phyloP scores from a whole-genome alignment of 257 asterid genomes.

The Nicotiana benthamiana region DNA sequence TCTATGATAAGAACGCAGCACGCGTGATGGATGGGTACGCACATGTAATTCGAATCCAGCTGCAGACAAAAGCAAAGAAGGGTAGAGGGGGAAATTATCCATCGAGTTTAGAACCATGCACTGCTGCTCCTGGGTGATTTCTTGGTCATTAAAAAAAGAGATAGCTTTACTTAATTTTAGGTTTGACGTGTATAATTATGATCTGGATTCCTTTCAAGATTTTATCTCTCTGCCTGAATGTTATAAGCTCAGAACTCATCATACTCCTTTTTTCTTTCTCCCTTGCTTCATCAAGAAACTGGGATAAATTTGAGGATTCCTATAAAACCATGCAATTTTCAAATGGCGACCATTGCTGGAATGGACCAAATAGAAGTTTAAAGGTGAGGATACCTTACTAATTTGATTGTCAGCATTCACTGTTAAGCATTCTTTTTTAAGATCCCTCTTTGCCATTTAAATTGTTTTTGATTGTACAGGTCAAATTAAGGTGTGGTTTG shows the following conservation, averaged over 20 bases:
- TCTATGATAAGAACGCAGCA: neutral
- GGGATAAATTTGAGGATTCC: slow-evolving; percentile 91
- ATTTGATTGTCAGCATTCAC: neutral
- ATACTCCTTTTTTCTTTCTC: neutral
- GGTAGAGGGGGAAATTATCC: neutral
- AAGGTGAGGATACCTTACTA: slow-evolving; percentile 37
- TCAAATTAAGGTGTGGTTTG: slow-evolving; percentile 84
- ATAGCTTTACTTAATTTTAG: neutral
- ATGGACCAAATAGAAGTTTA: slow-evolving; percentile 91
- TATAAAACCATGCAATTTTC: slow-evolving; percentile 58
- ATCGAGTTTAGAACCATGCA: neutral
- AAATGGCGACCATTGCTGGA: slow-evolving; percentile 96
- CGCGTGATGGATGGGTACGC: neutral
- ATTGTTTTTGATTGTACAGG: slow-evolving; percentile 35
- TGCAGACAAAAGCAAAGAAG: neutral
- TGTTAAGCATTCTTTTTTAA: neutral
- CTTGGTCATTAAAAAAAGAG: neutral
- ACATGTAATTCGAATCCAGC: neutral
- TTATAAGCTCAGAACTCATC: neutral
- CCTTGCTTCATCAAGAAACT: slow-evolving; percentile 37
- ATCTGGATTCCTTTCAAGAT: neutral
- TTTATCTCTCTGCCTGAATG: neutral
- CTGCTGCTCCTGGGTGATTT: neutral
- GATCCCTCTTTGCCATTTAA: neutral
- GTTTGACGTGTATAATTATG: neutral